A percentile compares a stretch with the other conserved stretches of the same genome.
Evolutionary conservation across 306 rosid species (phyloP).

Genomic region (Ormosia emarginata): DNA sequence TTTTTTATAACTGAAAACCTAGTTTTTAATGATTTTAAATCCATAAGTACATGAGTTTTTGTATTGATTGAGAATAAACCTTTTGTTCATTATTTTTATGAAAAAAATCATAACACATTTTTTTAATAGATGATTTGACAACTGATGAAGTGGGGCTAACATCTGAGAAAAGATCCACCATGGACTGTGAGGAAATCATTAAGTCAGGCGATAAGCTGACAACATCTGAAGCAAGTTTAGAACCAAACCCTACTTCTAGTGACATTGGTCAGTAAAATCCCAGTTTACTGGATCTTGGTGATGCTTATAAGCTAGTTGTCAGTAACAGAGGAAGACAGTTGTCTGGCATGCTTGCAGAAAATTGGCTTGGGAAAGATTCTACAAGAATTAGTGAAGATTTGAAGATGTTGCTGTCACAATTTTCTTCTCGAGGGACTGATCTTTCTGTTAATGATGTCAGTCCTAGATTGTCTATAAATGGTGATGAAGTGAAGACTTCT

Average conservation of each 20-base stretch:
- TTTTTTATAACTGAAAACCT: not conserved
- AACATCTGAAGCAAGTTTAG: conserved; percentile 56
- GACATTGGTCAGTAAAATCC: conserved; percentile 52
- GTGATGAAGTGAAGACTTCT: conserved; percentile 55
- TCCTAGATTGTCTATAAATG: conserved; percentile 65
- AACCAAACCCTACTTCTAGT: conserved; percentile 36
- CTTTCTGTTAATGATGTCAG: conserved; percentile 55
- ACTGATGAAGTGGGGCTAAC: conserved; percentile 32
- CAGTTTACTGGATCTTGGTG: conserved; percentile 72
- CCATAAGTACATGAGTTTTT: conserved; percentile 1
- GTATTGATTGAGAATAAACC: not conserved
- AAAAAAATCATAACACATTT: not conserved
- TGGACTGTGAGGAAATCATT: conserved; percentile 34
- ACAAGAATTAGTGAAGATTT: conserved; percentile 75
- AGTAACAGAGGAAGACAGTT: conserved; percentile 56
- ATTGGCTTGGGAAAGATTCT: conserved; percentile 79
- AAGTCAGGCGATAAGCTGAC: conserved; percentile 32
- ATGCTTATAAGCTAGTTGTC: conserved; percentile 85
- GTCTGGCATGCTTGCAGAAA: conserved; percentile 66
- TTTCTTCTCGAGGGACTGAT: conserved; percentile 69
- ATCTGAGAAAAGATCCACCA: conserved; percentile 23
- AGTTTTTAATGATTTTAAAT: not conserved
- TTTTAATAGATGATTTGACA: conserved; percentile 29
- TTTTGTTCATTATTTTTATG: conserved; percentile 13
- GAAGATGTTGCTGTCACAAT: conserved; percentile 63